Base-by-base conservation (phyloP, 2,329 filamentous ascomycete genomes). In the Ascochyta koolunga region DNA sequence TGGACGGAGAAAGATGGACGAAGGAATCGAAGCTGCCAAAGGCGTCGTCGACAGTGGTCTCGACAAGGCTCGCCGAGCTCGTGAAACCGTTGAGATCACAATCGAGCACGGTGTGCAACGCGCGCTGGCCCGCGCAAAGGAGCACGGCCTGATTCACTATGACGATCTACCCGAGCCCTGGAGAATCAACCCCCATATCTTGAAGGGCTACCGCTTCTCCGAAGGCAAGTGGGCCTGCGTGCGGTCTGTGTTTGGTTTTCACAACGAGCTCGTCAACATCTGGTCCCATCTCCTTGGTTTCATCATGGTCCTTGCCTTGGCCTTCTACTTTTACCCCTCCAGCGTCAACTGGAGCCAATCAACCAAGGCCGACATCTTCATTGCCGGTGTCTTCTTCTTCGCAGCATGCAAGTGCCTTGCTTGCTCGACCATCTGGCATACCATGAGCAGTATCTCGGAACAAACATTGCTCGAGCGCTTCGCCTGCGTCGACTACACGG, bases 381-480 rank as follows among this genome's bases (percentile, higher is more conserved):
- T 99, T 59, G 93, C 93, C 0, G 92, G 90, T 19, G 84, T 96
- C 62, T 99, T 99, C 82, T 97, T 99, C 80, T 90, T 96, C 70
- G 95, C 93, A 41, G 95, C 95, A 39, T 92, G 88, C 80, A 92
- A 98, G 76, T 98, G 93, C 69, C 85, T 99, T 50, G 86, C 93
- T 71, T 99, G 95, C 86, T 96, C 90, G 58, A 93, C 89, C 60
- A 87, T 98, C 70, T 99, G 95, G 95, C 95, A 99, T 79, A 97
- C 95, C 22, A 98, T 99, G 92, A 96, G 93, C 79, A 91, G 91
- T 66, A 96, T 98, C 49, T 92, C 93, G 16, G 90, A 96, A 64
- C 88, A 96, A 68, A 86, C 87, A 18, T 85, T 96, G 36, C 89
- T 99, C 78, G 95, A 96, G 72, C 89, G 92, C 58, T 98, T 99